Base-by-base conservation (phyloP, 2,329 filamentous ascomycete genomes). In the Ophiostoma australiae region DNA sequence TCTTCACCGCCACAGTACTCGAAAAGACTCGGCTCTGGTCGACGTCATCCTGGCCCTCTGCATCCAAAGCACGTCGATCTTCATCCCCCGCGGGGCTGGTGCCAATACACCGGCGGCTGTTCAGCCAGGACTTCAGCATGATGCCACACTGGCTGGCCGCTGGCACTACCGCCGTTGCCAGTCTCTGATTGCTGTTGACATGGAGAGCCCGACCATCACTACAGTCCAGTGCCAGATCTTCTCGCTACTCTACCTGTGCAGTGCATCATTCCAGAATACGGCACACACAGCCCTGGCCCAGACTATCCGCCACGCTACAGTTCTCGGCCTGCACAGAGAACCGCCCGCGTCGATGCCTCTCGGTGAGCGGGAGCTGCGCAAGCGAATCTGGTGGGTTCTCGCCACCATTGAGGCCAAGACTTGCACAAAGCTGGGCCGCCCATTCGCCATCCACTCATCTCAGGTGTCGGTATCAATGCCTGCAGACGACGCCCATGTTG, bases 1-100 rank as follows among this genome's bases (percentile, higher is more conserved):
- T 13, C 7, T 58, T 23, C 70, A 48, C 17, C 15, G 10, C n/a
- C 23, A 72, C 73, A 1, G 69, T 73, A 10, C 70, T 7, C 78
- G 84, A 7, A 80, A 80, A 70, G 78, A 81, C 2, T 86, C 84
- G 2, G 80, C 84, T 1, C 78, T 86, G 0, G 82, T 84, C 0
- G 85, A 86, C 71, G 85, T 86, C 33, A 76, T 86, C 44, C 75
- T 86, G 20, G 84, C 84, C 0, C 71, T 86, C 11, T 84, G 82
- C 72, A 82, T 86, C 78, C 84, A 86, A 75, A 81, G 82, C 55
- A 80, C 81, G 20, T 77, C 77, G 7, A 72, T 76, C 0, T 75
- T 78, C 44, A 74, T 76, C 69, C 75, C 78, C 69, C n/a, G 31
- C 10, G 65, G 33, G 10, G 63, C 66, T 6, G 44, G 44, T 20